Percentiles rank a stretch among this genome's conserved stretches.
These are phyloP conservation scores for Cyathus striatus DNA, from an alignment of 768 basidiomycete species.

Conservation along the genomic window DNA sequence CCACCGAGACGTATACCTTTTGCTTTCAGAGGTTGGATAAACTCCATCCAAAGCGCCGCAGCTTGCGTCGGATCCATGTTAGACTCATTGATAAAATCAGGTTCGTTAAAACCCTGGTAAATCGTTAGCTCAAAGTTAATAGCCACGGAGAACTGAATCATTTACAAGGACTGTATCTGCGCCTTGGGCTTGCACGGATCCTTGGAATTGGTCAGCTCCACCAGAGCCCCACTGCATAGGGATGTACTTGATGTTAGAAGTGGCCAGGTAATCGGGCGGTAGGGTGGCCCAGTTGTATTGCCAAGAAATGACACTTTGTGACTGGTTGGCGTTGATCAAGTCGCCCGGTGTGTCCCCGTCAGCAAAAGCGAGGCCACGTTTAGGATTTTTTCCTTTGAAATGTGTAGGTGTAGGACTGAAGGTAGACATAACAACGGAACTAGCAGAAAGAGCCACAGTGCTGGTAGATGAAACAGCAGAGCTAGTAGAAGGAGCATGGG, in stretches of 20 bases:
- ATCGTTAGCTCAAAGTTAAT: too few relatives aligned
- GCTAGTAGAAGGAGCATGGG: constrained; percentile 11
- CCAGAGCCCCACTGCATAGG: constrained; percentile 52
- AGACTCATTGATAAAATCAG: constrained; percentile 49
- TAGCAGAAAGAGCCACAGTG: too few relatives aligned
- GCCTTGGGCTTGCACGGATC: constrained; percentile 36
- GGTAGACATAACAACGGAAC: too few relatives aligned
- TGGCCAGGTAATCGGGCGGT: constrained; percentile 36
- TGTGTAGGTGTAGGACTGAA: too few relatives aligned
- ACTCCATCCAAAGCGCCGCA: constrained; percentile 52
- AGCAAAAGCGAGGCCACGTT: constrained; percentile 43
- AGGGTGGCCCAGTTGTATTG: constrained; percentile 51
- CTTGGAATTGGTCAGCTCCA: constrained; percentile 30
- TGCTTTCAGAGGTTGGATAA: constrained; percentile 50
- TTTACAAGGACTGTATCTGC: constrained; percentile 43
- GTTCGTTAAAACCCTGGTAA: constrained; percentile 38
- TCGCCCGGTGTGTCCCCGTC: constrained; percentile 34
- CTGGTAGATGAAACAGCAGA: too few relatives aligned
- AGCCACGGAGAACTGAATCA: constrained; percentile 1
- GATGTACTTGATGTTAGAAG: constrained; percentile 39
- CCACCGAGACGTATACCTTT: constrained; percentile 47
- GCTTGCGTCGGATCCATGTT: constrained; percentile 40
- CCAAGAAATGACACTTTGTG: constrained; percentile 38
- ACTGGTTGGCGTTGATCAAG: constrained; percentile 38
- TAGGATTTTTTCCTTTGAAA: constrained; percentile 36